Conservation (phyloP, 1,284 basidiomycete genomes). For the Apiotrichum porosum region DNA sequence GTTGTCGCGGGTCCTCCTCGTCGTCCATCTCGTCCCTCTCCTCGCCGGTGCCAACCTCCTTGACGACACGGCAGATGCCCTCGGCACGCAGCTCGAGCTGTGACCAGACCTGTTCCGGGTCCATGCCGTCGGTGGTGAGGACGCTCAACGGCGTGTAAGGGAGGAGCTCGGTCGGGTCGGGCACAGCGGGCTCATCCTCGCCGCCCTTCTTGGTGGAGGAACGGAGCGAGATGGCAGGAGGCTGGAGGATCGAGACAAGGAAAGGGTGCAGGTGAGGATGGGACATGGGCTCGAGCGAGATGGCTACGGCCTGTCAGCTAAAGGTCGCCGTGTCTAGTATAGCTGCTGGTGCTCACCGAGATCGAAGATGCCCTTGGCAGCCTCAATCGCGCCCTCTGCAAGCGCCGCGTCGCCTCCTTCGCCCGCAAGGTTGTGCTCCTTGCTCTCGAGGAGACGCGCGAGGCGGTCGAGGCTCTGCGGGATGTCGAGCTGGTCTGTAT, state of each 20-base stretch:
- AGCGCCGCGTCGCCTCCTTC: constrained; percentile 56
- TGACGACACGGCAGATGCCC: constrained; percentile 44
- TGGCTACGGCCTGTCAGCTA: constrained; percentile 26
- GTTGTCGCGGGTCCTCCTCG: constrained; percentile 22
- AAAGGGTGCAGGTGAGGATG: constrained; percentile 63
- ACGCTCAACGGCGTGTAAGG: constrained; percentile 68
- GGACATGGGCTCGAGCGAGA: constrained; percentile 59
- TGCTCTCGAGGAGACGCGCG: constrained; percentile 4
- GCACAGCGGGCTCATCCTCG: constrained; percentile 23
- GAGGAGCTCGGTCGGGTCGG: constrained; percentile 50
- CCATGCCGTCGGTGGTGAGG: constrained; percentile 77
- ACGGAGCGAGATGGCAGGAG: constrained; percentile 56
- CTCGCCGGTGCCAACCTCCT: constrained; percentile 35
- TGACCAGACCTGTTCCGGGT: constrained; percentile 84
- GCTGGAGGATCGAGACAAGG: constrained; percentile 58
- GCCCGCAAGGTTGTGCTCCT: constrained; percentile 35
- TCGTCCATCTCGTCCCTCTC: constrained; percentile 33
- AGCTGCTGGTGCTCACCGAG: constrained; percentile 57
- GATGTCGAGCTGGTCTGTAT: background rate
- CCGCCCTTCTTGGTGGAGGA: constrained; percentile 25
- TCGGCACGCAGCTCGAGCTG: constrained; percentile 76
- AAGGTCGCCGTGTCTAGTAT: background rate
- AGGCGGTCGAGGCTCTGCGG: constrained; percentile 9
- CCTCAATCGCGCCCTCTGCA: constrained; percentile 59
- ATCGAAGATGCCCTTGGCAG: constrained; percentile 74